These are phyloP conservation scores for Backusella circina DNA, from an alignment of 192 early-diverging fungal species.

Conservation along the genomic window DNA sequence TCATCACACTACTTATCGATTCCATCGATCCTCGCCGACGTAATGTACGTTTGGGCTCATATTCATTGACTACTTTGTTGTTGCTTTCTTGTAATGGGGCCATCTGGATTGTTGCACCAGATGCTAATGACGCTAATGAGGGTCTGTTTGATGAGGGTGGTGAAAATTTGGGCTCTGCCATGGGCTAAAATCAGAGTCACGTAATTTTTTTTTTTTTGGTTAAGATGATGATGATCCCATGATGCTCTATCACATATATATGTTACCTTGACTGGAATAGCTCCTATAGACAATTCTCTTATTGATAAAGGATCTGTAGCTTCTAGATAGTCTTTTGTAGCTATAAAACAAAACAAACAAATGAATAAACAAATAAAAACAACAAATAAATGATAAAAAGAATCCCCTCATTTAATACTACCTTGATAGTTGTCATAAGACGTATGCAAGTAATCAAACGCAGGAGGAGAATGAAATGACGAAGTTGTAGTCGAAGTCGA, in stretches of 20 bases:
- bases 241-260: neutral
- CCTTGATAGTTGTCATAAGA: conserved; percentile 7
- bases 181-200: neutral
- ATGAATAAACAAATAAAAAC: neutral
- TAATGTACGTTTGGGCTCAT: neutral
- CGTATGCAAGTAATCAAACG: neutral
- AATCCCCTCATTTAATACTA: neutral
- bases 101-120: conserved; percentile 14
- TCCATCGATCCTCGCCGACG: conserved; percentile 24
- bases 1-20: conserved; percentile 32
- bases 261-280: neutral
- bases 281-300: neutral
- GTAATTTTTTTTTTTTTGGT: neutral
- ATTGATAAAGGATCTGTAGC: neutral
- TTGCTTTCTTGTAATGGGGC: conserved; percentile 2
- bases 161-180: neutral
- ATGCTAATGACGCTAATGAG: conserved; percentile 21
- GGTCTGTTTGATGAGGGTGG: conserved; percentile 3
- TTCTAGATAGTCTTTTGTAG: neutral
- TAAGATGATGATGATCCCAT: neutral
- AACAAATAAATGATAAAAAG: neutral
- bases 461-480: conserved; percentile 7
- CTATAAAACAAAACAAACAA: neutral
- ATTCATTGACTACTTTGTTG: conserved; percentile 2
- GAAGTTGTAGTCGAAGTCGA: neutral